Evolutionary conservation across 2,329 filamentous ascomycete genomes (phyloP).

Genomic region (Elsinoe arachidis): DNA sequence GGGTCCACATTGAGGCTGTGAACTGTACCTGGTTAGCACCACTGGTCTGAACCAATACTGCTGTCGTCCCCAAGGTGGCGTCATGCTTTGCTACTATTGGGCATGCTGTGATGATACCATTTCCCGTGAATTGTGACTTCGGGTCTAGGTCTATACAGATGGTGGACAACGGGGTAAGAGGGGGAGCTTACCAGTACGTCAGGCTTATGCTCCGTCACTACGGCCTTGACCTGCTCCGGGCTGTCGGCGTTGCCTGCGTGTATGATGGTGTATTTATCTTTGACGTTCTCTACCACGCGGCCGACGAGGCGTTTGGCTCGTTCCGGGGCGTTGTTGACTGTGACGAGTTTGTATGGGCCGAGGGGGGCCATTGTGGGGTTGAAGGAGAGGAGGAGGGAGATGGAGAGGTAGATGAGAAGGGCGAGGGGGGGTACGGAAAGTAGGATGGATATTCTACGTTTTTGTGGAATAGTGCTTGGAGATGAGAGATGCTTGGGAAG

Average conservation of each 20-base stretch:
- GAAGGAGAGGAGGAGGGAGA: background rate
- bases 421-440: background rate
- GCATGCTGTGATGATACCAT: too few species aligned
- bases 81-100: too few species aligned
- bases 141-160: background rate
- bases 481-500: too few species aligned
- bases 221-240: constrained; percentile 51
- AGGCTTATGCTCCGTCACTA: constrained; percentile 45
- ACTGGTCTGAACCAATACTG: too few species aligned
- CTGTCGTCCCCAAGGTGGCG: background rate
- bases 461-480: background rate
- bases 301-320: constrained; percentile 56
- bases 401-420: background rate
- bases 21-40: constrained; percentile 37
- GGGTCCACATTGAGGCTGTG: constrained; percentile 53
- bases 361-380: constrained; percentile 16
- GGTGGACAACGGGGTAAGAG: background rate
- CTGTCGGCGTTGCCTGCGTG: constrained; percentile 55
- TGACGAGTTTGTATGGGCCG: constrained; percentile 56
- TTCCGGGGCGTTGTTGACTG: constrained; percentile 60
- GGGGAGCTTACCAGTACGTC: constrained; percentile 44
- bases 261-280: constrained; percentile 55
- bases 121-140: too few species aligned
- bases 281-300: constrained; percentile 51
- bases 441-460: background rate